phyloP scores from a whole-genome alignment of 1,284 basidiomycete genomes.

The Leccinum pallidistipes region DNA sequence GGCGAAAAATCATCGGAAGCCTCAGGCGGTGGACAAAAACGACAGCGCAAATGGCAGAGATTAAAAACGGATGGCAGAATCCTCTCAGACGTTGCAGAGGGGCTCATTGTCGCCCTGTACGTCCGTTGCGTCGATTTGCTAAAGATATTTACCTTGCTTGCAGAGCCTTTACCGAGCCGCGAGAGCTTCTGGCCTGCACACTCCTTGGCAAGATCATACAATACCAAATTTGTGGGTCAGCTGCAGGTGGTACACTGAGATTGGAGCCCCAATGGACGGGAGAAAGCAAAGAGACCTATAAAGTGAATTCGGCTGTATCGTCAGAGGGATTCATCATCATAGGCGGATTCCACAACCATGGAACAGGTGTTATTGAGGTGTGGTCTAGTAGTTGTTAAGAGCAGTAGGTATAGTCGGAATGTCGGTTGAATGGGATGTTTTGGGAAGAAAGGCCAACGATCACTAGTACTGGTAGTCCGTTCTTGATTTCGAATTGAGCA shows the following conservation, averaged over 20 bases:
- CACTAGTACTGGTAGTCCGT: too few species aligned
- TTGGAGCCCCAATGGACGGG: slow-evolving; percentile 47
- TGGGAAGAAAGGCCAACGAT: neutral
- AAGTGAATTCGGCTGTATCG: slow-evolving; percentile 60
- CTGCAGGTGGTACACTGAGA: slow-evolving; percentile 34
- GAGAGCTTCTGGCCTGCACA: slow-evolving; percentile 53
- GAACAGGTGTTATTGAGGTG: slow-evolving; percentile 61
- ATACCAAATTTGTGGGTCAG: slow-evolving; percentile 42
- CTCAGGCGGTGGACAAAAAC: slow-evolving; percentile 47
- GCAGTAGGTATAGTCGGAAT: slow-evolving; percentile 4
- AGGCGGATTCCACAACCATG: slow-evolving; percentile 58
- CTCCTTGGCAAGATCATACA: slow-evolving; percentile 56
- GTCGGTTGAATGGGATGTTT: slow-evolving; percentile 1
- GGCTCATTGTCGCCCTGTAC: slow-evolving; percentile 69
- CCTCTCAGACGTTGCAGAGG: slow-evolving; percentile 57
- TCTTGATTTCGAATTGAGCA: too few species aligned
- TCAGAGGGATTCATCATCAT: slow-evolving; percentile 46
- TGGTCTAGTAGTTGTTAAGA: slow-evolving; percentile 36
- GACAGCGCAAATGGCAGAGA: slow-evolving; percentile 71
- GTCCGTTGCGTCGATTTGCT: slow-evolving; percentile 22
- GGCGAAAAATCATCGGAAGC: slow-evolving; percentile 51
- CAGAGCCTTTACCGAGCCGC: slow-evolving; percentile 52
- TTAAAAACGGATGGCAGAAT: slow-evolving; percentile 49
- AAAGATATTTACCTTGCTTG: slow-evolving; percentile 3
- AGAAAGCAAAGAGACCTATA: slow-evolving; percentile 44